Conservation (phyloP, 1,284 basidiomycete genomes). For the Tylopilus sp. region DNA sequence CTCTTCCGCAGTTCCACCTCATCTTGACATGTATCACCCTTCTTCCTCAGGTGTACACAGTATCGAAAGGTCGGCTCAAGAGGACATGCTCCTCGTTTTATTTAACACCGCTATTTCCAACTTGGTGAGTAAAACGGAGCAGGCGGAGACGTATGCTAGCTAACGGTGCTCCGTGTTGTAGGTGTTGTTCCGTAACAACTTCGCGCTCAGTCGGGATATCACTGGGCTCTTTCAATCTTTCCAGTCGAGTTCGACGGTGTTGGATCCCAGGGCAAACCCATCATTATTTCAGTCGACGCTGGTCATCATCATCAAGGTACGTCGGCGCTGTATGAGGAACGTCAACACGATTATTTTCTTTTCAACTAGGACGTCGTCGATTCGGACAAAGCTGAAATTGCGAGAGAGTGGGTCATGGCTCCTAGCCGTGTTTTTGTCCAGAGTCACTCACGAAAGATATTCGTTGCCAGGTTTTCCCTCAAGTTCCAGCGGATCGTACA, state of each 20-base stretch:
- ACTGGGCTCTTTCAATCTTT: conserved; percentile 59
- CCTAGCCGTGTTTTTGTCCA: too few relatives aligned
- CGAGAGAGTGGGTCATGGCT: conserved; percentile 50
- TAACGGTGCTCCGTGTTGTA: too few relatives aligned
- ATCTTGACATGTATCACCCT: too few relatives aligned
- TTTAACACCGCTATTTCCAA: conserved; percentile 64
- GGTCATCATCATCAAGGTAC: conserved; percentile 58
- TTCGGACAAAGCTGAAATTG: conserved; percentile 51
- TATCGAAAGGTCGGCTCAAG: conserved; percentile 57
- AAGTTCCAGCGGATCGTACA: conserved; percentile 55
- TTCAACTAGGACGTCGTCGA: conserved; percentile 63
- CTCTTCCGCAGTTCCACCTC: too few relatives aligned
- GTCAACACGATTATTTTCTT: too few relatives aligned
- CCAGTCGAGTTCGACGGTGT: conserved; percentile 53
- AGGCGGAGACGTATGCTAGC: too few relatives aligned
- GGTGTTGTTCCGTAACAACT: conserved; percentile 63
- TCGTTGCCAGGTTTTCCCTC: conserved; percentile 46
- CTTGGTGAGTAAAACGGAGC: too few relatives aligned
- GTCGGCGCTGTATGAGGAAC: too few relatives aligned
- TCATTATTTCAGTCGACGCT: conserved; percentile 54
- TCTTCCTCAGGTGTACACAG: conserved; percentile 61
- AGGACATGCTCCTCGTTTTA: conserved; percentile 56
- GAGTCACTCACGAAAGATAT: too few relatives aligned
- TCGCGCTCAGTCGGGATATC: conserved; percentile 55
- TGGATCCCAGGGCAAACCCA: conserved; percentile 55